Evolutionary conservation across 2,329 filamentous ascomycete genomes (phyloP).

Genomic region (Septoria petroselini): DNA sequence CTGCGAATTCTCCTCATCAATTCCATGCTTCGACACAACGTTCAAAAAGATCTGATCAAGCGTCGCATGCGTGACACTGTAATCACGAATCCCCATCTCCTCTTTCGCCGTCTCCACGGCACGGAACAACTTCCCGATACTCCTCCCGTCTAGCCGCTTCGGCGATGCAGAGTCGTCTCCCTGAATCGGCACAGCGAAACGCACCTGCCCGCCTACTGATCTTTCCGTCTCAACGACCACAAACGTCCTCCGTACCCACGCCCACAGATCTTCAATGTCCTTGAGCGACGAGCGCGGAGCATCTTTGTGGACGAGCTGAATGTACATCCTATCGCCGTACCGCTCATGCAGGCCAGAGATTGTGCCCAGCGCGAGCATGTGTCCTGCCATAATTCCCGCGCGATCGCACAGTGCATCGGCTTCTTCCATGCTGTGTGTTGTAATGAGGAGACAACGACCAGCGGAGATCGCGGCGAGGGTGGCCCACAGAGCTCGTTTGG

Average conservation of each 20-base stretch:
- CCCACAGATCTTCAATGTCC: conserved; percentile 62
- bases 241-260: conserved; percentile 62
- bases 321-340: conserved; percentile 65
- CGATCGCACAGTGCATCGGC: conserved; percentile 78
- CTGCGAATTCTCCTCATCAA: conserved; percentile 22
- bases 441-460: conserved; percentile 78
- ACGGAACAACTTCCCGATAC: conserved; percentile 54
- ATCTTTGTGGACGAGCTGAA: conserved; percentile 70
- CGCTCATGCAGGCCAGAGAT: conserved; percentile 65
- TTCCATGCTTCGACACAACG: conserved; percentile 59
- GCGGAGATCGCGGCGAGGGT: conserved; percentile 69
- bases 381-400: conserved; percentile 72
- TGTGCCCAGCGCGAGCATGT: conserved; percentile 78
- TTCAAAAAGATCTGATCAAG: conserved; percentile 83
- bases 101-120: conserved; percentile 67
- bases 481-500: conserved; percentile 85
- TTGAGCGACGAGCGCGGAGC: conserved; percentile 67
- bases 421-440: conserved; percentile 91
- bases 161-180: background rate
- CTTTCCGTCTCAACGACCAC: conserved; percentile 64
- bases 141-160: conserved; percentile 17
- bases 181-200: conserved; percentile 63
- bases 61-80: conserved; percentile 78
- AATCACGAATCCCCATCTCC: conserved; percentile 71
- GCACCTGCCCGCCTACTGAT: conserved; percentile 74